phyloP scores from a whole-genome alignment of 148 eudicot species.

The Amaranthus palmeri region DNA sequence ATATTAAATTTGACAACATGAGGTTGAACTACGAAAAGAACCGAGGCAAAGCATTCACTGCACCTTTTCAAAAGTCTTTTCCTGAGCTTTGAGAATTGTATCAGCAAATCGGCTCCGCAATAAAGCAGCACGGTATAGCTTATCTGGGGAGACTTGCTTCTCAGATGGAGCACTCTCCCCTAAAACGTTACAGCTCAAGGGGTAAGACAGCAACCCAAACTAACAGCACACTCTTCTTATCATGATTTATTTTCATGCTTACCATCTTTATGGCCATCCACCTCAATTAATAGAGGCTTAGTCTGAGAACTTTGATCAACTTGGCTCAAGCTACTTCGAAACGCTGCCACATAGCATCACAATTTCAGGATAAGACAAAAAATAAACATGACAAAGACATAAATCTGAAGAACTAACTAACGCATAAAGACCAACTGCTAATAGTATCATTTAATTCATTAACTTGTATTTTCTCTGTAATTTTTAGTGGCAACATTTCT shows the following conservation, averaged over 20 bases:
- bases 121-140: conserved; percentile 91
- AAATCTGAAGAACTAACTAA: too few relatives aligned
- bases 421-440: background rate
- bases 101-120: conserved; percentile 94
- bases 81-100: conserved; percentile 85
- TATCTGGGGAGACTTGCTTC: conserved; percentile 98
- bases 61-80: conserved; percentile 70
- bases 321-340: conserved; percentile 34
- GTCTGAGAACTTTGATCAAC: conserved; percentile 37
- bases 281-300: conserved; percentile 34
- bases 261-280: conserved; percentile 55
- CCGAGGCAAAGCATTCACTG: conserved; percentile 2
- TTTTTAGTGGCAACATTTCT: too few relatives aligned
- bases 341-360: conserved; percentile 32
- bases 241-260: conserved; percentile 58
- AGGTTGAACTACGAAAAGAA: conserved; percentile 4
- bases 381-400: background rate
- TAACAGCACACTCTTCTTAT: conserved; percentile 52
- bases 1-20: conserved; percentile 9
- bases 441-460: background rate
- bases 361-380: background rate
- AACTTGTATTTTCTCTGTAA: background rate
- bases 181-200: conserved; percentile 59
- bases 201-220: conserved; percentile 62
- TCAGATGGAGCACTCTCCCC: conserved; percentile 85